Base-by-base conservation (phyloP, 371 early-diverging fungal species). In the Globomyces sp. region DNA sequence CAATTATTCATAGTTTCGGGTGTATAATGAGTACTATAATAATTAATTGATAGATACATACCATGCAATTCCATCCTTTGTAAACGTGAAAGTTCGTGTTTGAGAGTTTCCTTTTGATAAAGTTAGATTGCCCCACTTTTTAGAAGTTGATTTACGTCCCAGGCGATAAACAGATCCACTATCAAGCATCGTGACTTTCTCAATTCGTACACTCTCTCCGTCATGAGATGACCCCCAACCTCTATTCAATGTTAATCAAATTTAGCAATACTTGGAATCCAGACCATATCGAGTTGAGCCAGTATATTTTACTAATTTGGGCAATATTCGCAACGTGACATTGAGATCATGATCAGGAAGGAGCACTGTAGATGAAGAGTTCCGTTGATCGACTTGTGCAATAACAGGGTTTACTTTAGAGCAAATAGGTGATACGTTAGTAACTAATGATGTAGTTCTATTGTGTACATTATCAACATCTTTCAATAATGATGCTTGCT, bases 211-310 rank as follows among this genome's bases (percentile, higher is more conserved):
- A 60, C 89, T 88, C 61, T 87, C 84, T 9, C 92, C 92, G 68
- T 90, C 89, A 76, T 92, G 92, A 39, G 81, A 73, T 0, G 74
- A 64, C 24, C 84, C 85, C 91, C 91, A 92, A 1, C 84, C 83
- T 34, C 90, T 77, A 58, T 87, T 24, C 24, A 24, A 24, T 24
- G 24, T 24, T 24, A 86, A 62, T 81, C 37, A 45, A 45, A 34
- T 5, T 48, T 59, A 11, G 2, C 64, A 41, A 37, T 67, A 39
- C 57, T 61, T 61, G 3, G 48, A 48, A 50, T 67, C 51, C 13
- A 47, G 55, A 34, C 82, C 79, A 64, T 89, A 68, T 44, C 87
- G 84, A 36, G 83, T 73, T 0, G 85, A 86, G 5, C 88, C 85
- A 43, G 86, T 81, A 71, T 93, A 93, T 24, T 76, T 69, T 39